Conservation (phyloP, 2,329 filamentous ascomycete genomes). For the Pseudofabraea citricarpa region DNA sequence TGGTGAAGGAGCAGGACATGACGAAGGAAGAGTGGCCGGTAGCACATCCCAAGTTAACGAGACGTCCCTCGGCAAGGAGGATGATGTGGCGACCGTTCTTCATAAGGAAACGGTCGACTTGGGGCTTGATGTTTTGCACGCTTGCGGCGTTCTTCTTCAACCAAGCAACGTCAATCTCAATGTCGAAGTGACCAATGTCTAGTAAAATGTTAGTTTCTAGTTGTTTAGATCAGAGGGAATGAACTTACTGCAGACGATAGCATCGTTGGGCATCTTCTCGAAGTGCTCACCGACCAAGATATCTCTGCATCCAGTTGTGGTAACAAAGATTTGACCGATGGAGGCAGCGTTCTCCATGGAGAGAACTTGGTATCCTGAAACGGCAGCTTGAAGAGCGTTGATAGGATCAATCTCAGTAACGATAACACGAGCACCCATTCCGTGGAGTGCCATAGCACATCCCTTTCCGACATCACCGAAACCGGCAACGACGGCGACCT, state of each 20-base stretch:
- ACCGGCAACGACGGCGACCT: slow-evolving; percentile 95
- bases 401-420: slow-evolving; percentile 98
- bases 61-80: slow-evolving; percentile 95
- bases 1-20: slow-evolving; percentile 99
- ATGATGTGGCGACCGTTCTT: slow-evolving; percentile 93
- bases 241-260: slow-evolving; percentile 89
- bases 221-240: neutral
- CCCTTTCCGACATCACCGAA: slow-evolving; percentile 99
- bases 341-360: slow-evolving; percentile 96
- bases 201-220: slow-evolving; percentile 10
- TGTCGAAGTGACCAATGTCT: slow-evolving; percentile 99
- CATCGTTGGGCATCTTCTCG: slow-evolving; percentile 92
- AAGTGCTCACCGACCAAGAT: slow-evolving; percentile 92
- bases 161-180: slow-evolving; percentile 99
- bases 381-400: slow-evolving; percentile 98
- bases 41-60: slow-evolving; percentile 98
- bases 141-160: slow-evolving; percentile 93
- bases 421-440: slow-evolving; percentile 95
- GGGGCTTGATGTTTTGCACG: slow-evolving; percentile 98
- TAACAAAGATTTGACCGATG: slow-evolving; percentile 95
- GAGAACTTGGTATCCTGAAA: slow-evolving; percentile 93
- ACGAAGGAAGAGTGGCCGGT: slow-evolving; percentile 99
- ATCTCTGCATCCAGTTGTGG: slow-evolving; percentile 98
- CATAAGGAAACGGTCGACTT: slow-evolving; percentile 98
- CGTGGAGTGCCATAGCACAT: slow-evolving; percentile 90